These are phyloP conservation scores for Actinidia arguta DNA, from an alignment of 179 eudicot species.

Conservation along the genomic window DNA sequence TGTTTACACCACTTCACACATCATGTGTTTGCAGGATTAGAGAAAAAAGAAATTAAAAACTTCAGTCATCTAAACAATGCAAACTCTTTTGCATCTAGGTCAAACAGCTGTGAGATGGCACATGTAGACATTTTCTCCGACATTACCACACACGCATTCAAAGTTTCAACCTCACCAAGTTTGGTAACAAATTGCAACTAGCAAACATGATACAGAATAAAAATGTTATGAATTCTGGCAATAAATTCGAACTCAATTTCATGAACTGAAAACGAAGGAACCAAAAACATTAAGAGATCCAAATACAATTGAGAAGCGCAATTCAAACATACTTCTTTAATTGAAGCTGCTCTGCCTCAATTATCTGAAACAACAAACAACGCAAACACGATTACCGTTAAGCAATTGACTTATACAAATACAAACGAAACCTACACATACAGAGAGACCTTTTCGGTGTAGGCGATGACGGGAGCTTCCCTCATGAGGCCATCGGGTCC, in stretches of 20 bases:
- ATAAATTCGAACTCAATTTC: background rate
- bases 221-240: background rate
- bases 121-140: too few relatives aligned
- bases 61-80: too few relatives aligned
- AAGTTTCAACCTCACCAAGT: too few relatives aligned
- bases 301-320: background rate
- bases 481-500: slow-evolving; percentile 87
- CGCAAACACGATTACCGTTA: slow-evolving; percentile 4
- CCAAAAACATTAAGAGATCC: background rate
- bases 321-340: slow-evolving; percentile 67
- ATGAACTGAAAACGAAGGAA: background rate
- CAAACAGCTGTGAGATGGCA: too few relatives aligned
- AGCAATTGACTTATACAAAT: background rate
- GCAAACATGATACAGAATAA: background rate
- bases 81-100: too few relatives aligned
- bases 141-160: too few relatives aligned
- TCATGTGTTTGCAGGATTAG: too few relatives aligned
- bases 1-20: background rate
- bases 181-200: too few relatives aligned
- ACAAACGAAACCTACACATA: background rate
- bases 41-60: too few relatives aligned
- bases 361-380: slow-evolving; percentile 53
- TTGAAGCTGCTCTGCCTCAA: slow-evolving; percentile 81
- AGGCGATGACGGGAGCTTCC: slow-evolving; percentile 87
- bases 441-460: slow-evolving; percentile 77